Evolutionary conservation across 257 asterid species (phyloP).

Genomic region (Thymus mandschuricus): DNA sequence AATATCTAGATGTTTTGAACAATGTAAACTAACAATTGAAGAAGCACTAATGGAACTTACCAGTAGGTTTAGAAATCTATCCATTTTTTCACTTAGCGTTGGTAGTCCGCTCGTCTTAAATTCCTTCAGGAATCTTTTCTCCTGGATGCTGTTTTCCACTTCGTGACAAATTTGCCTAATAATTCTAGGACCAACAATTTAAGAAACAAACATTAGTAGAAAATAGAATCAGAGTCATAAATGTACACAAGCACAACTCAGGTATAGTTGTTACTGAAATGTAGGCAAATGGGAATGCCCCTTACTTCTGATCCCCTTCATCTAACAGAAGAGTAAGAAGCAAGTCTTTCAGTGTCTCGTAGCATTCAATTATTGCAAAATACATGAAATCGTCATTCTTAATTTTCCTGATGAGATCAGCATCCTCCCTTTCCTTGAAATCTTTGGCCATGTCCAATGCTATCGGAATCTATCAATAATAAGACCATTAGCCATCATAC

Average conservation of each 20-base stretch:
- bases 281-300: constrained; percentile 34
- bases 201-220: constrained; percentile 24
- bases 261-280: constrained; percentile 5
- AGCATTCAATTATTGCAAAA: constrained; percentile 89
- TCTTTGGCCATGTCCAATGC: constrained; percentile 99
- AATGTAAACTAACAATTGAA: constrained; percentile 23
- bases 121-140: constrained; percentile 55
- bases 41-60: constrained; percentile 47
- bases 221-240: constrained; percentile 18
- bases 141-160: constrained; percentile 64
- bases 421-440: constrained; percentile 77
- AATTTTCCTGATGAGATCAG: constrained; percentile 87
- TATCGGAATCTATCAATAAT: constrained; percentile 77
- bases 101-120: constrained; percentile 83
- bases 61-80: constrained; percentile 66
- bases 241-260: constrained; percentile 17
- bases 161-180: constrained; percentile 62
- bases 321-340: constrained; percentile 66
- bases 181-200: constrained; percentile 50
- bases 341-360: constrained; percentile 73
- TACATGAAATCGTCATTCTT: constrained; percentile 81
- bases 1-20: constrained; percentile 21
- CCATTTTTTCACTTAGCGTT: constrained; percentile 71
- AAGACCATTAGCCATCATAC: constrained; percentile 36
- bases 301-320: constrained; percentile 71